These are phyloP conservation scores for Macrophomina pseudophaseolina DNA, from an alignment of 2,329 filamentous ascomycete species.

Conservation along the genomic window DNA sequence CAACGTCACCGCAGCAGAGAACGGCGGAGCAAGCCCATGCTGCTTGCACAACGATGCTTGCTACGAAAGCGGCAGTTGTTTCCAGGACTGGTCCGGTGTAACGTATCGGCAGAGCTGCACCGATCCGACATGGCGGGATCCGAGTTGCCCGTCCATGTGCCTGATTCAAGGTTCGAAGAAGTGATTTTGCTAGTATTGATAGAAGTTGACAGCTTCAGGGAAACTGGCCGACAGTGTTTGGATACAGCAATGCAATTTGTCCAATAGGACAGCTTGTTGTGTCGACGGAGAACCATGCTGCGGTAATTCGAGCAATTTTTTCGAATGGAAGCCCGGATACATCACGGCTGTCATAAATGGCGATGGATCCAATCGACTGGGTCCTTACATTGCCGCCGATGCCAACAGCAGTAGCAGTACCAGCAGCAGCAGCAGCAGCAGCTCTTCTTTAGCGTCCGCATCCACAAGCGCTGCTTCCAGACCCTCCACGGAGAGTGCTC, in stretches of 20 bases:
- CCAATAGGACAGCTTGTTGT: slow-evolving; percentile 11
- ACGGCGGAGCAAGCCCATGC: slow-evolving; percentile 15
- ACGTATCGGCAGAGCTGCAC: slow-evolving; percentile 23
- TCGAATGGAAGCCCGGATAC: slow-evolving; percentile 25
- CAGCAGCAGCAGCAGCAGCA: background rate
- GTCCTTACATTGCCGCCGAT: slow-evolving; percentile 10
- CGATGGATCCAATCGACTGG: slow-evolving; percentile 18
- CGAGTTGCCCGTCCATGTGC: slow-evolving; percentile 11
- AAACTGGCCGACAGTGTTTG: background rate
- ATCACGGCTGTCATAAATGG: slow-evolving; percentile 22
- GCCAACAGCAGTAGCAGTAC: background rate
- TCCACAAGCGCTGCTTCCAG: background rate
- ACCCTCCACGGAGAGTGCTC: background rate
- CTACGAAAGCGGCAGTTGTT: slow-evolving; percentile 22
- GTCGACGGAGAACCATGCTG: slow-evolving; percentile 8
- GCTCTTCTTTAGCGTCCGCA: background rate
- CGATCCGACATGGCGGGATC: slow-evolving; percentile 2
- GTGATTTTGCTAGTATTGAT: background rate
- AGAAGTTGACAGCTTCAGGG: background rate
- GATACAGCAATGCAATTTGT: slow-evolving; percentile 19
- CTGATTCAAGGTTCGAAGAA: slow-evolving; percentile 5
- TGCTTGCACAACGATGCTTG: slow-evolving; percentile 21
- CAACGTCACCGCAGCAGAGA: slow-evolving; percentile 21
- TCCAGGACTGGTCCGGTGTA: slow-evolving; percentile 25
- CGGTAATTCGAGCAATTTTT: background rate